phyloP scores from a whole-genome alignment of 2,329 filamentous ascomycete genomes.

The Sclerotinia subarctica region DNA sequence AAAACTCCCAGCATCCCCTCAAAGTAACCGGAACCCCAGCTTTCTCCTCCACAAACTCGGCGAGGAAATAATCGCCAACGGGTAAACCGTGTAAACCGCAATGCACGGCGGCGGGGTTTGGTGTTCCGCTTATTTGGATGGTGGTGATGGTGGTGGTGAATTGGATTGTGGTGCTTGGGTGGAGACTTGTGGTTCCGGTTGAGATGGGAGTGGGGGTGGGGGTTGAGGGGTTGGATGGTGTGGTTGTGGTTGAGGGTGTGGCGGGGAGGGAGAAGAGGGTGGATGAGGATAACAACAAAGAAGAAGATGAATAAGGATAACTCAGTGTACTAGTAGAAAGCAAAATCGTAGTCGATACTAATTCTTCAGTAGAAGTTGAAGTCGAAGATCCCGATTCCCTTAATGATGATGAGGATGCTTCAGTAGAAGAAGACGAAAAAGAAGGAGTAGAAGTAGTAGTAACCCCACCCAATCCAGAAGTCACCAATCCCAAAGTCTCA shows the following conservation, averaged over 20 bases:
- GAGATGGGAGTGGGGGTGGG: conserved; percentile 38
- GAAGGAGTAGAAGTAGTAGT: not conserved
- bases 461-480: not conserved
- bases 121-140: conserved; percentile 37
- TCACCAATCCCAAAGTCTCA: not conserved
- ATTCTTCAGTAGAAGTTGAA: not conserved
- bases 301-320: not conserved
- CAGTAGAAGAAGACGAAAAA: too few relatives aligned
- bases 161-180: conserved; percentile 25
- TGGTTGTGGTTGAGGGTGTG: not conserved
- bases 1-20: conserved; percentile 45
- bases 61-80: conserved; percentile 42
- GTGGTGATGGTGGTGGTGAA: conserved; percentile 39
- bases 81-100: conserved; percentile 43
- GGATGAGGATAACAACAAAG: too few relatives aligned
- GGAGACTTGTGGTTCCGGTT: conserved; percentile 31
- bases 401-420: too few relatives aligned
- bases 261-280: not conserved
- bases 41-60: conserved; percentile 41
- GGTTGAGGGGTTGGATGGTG: conserved; percentile 32
- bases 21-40: conserved; percentile 40
- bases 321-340: not conserved
- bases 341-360: not conserved
- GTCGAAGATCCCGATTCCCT: not conserved
- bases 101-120: conserved; percentile 36